Base-by-base conservation (phyloP, 164 flowering plant genomes). In the Macadamia tetraphylla region DNA sequence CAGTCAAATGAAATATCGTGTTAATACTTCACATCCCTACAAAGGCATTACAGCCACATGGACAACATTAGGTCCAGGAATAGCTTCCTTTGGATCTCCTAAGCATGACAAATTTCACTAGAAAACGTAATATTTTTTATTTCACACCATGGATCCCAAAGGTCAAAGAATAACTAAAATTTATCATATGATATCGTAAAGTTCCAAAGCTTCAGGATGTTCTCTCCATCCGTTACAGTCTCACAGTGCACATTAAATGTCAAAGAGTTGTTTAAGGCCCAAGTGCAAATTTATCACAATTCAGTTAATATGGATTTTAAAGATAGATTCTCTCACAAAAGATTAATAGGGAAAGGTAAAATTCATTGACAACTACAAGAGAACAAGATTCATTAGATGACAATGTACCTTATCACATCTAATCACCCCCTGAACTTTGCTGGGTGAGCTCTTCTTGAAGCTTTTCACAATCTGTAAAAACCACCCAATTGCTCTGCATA, bases 21-120 rank as follows among this genome's bases (percentile, higher is more conserved):
- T 23, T 9, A 2, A 35, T 56, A 17, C 30, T 14, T 6, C 52
- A 31, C 15, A 65, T 14, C 59, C 46, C 31, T 42, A 10, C 6
- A 8, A 62, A 12, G 11, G 42, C 76, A 63, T 76, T 86, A 97
- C 98, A 29, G 97, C 96, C 53, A 86, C 85, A 73, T 91, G 58
- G 96, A 94, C 18, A 91, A 72, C 99, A 94, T 94, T 74, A 94
- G 80, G 78, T 94, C 92, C 17, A 94, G 71, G n/a, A 92, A 92
- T 48, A 95, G 83, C 81, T 84, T 92, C 73, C 97, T 80, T 18
- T 98, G 89, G 65, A 95, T 95, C 69, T 89, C 98, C 76, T 88
- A 94, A 43, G 99, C 99, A 82, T 95, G 94, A 66, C 78, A 65
- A 71, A 95, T 98, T 76, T n/a, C n/a, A n/a, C n/a, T n/a, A n/a